A percentile compares a stretch with the other conserved stretches of the same genome.
Evolutionary conservation across 2,329 filamentous ascomycete genomes (phyloP).

Genomic region (Juglanconis sp.): DNA sequence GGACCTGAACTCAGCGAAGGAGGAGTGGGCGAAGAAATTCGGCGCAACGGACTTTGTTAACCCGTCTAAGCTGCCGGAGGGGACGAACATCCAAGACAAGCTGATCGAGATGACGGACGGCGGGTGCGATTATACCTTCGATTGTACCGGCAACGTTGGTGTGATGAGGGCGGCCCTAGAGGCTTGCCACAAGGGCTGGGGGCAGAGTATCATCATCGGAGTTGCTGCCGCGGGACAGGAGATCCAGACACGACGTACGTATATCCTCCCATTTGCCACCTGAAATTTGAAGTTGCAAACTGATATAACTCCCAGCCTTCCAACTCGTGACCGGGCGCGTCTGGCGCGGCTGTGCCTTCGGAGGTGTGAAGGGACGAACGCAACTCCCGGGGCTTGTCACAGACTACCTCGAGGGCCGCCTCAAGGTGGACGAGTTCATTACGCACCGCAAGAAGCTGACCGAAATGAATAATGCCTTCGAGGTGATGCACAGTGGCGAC

Average conservation of each 20-base stretch:
- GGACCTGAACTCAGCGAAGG: constrained; percentile 81
- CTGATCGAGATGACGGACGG: constrained; percentile 97
- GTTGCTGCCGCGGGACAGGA: constrained; percentile 95
- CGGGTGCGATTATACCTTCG: constrained; percentile 97
- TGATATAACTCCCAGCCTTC: constrained; percentile 54
- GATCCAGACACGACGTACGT: constrained; percentile 88
- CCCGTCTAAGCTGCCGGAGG: constrained; percentile 69
- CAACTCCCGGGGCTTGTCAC: constrained; percentile 84
- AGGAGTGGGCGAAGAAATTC: constrained; percentile 90
- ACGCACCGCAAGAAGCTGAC: constrained; percentile 83
- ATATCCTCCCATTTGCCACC: constrained; percentile 23
- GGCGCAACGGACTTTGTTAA: constrained; percentile 97
- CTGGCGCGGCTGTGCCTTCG: constrained; percentile 97
- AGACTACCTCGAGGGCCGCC: constrained; percentile 83
- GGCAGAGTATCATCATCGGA: constrained; percentile 95
- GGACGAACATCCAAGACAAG: constrained; percentile 84
- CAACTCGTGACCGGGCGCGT: constrained; percentile 96
- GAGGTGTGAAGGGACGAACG: constrained; percentile 93
- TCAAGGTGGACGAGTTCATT: constrained; percentile 99
- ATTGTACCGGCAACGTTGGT: constrained; percentile 94
- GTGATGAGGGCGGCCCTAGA: constrained; percentile 96
- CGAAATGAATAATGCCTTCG: constrained; percentile 82
- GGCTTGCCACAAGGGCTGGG: constrained; percentile 99
- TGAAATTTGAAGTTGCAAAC: background rate
- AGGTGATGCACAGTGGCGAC: constrained; percentile 92